phyloP scores from a whole-genome alignment of 2,329 filamentous ascomycete genomes.

The Botryotinia convoluta region DNA sequence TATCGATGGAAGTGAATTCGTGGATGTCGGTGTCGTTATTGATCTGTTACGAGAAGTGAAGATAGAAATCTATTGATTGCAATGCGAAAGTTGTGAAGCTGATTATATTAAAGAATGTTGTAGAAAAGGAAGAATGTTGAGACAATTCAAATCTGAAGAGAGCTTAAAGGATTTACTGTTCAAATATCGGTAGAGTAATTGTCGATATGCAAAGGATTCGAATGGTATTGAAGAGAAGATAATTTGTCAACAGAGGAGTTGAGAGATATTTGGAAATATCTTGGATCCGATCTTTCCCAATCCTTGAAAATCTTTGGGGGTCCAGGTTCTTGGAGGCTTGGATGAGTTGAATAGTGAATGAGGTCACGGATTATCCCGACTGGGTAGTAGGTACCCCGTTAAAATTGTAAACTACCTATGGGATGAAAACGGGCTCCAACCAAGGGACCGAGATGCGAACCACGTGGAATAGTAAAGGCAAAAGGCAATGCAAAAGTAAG shows the following conservation, averaged over 20 bases:
- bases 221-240: not conserved
- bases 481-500: not conserved
- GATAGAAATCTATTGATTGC: constrained; percentile 5
- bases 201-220: not conserved
- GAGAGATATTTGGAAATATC: constrained; percentile 8
- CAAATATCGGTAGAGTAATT: not conserved
- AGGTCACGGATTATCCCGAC: constrained; percentile 17
- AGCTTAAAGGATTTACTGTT: not conserved
- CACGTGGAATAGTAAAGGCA: not conserved
- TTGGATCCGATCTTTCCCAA: constrained; percentile 6
- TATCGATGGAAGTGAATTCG: not conserved
- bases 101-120: constrained; percentile 12
- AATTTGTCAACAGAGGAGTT: not conserved
- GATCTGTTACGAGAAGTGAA: not conserved
- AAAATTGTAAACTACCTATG: not conserved
- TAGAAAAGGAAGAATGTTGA: constrained; percentile 1
- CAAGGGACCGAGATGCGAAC: constrained; percentile 14
- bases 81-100: not conserved
- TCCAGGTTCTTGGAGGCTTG: not conserved
- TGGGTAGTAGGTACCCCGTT: not conserved
- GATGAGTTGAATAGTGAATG: not conserved
- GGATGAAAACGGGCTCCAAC: constrained; percentile 9
- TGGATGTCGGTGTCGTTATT: not conserved
- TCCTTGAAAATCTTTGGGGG: constrained; percentile 1
- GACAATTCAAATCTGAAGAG: not conserved